These are phyloP conservation scores for Solanum pimpinellifolium DNA, from an alignment of 257 asterid genomes.

Conservation along the genomic window DNA sequence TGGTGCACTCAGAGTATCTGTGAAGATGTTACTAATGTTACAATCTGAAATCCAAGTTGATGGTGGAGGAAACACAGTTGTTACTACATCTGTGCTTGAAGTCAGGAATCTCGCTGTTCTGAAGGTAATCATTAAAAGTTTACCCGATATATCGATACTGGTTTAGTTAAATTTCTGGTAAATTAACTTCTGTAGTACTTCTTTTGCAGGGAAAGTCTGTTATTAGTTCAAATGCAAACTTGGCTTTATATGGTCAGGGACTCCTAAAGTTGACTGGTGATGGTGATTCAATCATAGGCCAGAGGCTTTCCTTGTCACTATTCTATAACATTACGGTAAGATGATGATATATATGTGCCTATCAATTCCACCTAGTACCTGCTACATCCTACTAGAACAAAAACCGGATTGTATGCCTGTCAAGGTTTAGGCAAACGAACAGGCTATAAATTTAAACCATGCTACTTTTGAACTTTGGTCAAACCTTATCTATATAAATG, in stretches of 20 bases:
- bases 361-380: background rate
- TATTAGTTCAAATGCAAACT: slow-evolving; percentile 80
- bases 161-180: background rate
- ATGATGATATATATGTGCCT: background rate
- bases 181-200: background rate
- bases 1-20: slow-evolving; percentile 87
- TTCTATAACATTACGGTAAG: slow-evolving; percentile 91
- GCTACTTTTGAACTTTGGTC: background rate
- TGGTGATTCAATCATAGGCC: slow-evolving; percentile 93
- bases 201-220: slow-evolving; percentile 68
- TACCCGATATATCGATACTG: background rate
- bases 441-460: background rate
- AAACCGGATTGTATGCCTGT: background rate
- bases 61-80: slow-evolving; percentile 69
- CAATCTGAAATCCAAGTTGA: slow-evolving; percentile 79
- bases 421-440: background rate
- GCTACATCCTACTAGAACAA: background rate
- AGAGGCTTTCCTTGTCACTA: slow-evolving; percentile 73
- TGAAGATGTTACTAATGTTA: slow-evolving; percentile 94
- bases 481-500: background rate
- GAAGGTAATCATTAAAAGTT: slow-evolving; percentile 38
- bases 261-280: slow-evolving; percentile 65
- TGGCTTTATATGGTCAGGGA: slow-evolving; percentile 90
- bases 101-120: slow-evolving; percentile 96
- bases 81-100: slow-evolving; percentile 82